A percentile compares a stretch with the other conserved stretches of the same genome.
Conservation (phyloP, 2,329 filamentous ascomycete species). For the Catunica adiposa region DNA sequence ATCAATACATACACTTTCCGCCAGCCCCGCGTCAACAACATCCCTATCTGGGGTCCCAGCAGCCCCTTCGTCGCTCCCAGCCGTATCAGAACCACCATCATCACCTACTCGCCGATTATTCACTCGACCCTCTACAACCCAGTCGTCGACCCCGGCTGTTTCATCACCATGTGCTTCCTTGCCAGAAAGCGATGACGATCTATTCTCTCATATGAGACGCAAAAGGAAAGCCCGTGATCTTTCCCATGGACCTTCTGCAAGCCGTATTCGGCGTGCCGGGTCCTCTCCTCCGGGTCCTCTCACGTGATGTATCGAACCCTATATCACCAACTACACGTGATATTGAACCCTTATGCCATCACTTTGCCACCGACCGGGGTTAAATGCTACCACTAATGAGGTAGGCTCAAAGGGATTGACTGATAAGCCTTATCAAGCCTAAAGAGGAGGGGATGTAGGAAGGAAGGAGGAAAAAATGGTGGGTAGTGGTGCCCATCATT, state of each 20-base stretch:
- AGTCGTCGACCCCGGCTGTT: too few relatives aligned
- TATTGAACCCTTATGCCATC: neutral
- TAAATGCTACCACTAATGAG: neutral
- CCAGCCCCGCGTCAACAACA: conserved; percentile 29
- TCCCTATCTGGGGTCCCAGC: neutral
- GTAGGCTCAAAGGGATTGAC: conserved; percentile 2
- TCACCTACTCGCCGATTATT: too few relatives aligned
- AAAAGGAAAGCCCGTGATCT: conserved; percentile 5
- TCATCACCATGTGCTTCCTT: too few relatives aligned
- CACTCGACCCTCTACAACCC: too few relatives aligned
- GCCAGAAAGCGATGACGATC: neutral
- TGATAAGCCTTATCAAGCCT: conserved; percentile 13
- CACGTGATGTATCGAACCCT: neutral
- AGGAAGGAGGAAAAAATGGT: conserved; percentile 2
- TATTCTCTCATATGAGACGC: conserved; percentile 2
- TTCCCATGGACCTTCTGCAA: neutral
- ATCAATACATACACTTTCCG: conserved; percentile 24
- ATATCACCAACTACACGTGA: neutral
- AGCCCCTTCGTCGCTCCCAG: neutral
- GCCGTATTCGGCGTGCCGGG: too few relatives aligned
- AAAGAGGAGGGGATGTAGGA: conserved; percentile 11
- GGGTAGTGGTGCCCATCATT: conserved; percentile 7
- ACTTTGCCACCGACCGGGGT: neutral
- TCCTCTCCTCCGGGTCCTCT: too few relatives aligned
- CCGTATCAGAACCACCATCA: neutral